These are phyloP conservation scores for Cyberlindnera mycetangii DNA, from an alignment of 805 yeast genomes.

Conservation along the genomic window DNA sequence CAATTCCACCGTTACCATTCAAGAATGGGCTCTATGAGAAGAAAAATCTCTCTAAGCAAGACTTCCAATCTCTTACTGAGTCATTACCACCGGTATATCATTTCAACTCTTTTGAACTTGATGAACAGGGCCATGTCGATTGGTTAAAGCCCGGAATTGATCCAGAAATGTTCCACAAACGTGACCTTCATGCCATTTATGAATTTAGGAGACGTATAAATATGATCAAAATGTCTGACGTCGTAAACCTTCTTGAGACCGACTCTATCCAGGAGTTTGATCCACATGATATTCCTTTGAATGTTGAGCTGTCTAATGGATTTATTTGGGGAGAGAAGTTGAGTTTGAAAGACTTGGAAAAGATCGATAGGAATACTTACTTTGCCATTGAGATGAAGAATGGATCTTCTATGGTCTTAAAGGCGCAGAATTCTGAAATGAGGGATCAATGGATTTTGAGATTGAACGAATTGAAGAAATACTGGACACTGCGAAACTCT, in stretches of 20 bases:
- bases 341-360: conserved; percentile 23
- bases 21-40: conserved; percentile 8
- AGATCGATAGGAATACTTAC: conserved; percentile 40
- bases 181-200: conserved; percentile 58
- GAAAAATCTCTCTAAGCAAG: conserved; percentile 31
- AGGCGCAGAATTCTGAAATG: conserved; percentile 47
- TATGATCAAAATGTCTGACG: conserved; percentile 54
- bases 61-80: conserved; percentile 20
- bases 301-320: conserved; percentile 30
- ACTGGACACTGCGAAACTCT: conserved; percentile 54
- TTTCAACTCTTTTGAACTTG: conserved; percentile 54
- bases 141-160: conserved; percentile 53
- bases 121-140: conserved; percentile 46
- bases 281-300: conserved; percentile 21
- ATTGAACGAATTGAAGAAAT: conserved; percentile 41
- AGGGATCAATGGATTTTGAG: conserved; percentile 68
- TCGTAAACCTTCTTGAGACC: conserved; percentile 58
- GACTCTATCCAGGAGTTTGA: conserved; percentile 36
- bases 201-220: conserved; percentile 63
- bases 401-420: conserved; percentile 46
- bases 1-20: conserved; percentile 59
- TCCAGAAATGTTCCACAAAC: conserved; percentile 38
- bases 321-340: conserved; percentile 28
- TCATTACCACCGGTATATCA: conserved; percentile 39
- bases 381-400: conserved; percentile 50